A percentile compares a stretch with the other conserved stretches of the same genome.
Conservation (phyloP, 371 early-diverging fungal genomes). For the Apophysomyces trapeziformis region DNA sequence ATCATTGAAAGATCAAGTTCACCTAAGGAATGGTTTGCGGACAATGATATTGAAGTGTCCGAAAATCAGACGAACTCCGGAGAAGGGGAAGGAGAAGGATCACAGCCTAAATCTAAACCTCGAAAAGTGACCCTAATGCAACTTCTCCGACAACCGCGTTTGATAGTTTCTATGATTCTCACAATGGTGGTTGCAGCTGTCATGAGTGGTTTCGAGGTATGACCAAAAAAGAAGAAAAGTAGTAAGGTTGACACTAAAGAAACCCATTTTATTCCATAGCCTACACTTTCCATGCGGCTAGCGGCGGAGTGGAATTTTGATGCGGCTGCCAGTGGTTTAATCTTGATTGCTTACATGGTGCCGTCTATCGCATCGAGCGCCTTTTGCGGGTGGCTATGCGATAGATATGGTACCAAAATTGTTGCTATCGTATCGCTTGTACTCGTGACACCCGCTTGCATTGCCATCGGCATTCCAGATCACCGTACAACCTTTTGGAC, state of each 20-base stretch:
- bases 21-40: conserved; percentile 47
- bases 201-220: conserved; percentile 53
- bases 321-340: conserved; percentile 59
- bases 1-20: conserved; percentile 54
- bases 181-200: conserved; percentile 39
- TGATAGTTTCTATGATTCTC: conserved; percentile 36
- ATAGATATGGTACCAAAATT: conserved; percentile 44
- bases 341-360: conserved; percentile 60
- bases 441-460: conserved; percentile 32
- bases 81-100: background rate
- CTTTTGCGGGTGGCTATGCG: conserved; percentile 50
- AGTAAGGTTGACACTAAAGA: background rate
- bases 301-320: conserved; percentile 58
- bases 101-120: background rate
- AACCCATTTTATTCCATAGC: conserved; percentile 32
- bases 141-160: conserved; percentile 32
- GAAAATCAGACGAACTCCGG: conserved; percentile 10
- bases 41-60: conserved; percentile 9
- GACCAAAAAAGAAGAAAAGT: background rate
- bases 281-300: conserved; percentile 60
- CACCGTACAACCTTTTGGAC: conserved; percentile 37
- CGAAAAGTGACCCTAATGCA: conserved; percentile 24
- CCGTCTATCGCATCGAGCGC: conserved; percentile 50
- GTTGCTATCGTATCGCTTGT: conserved; percentile 37
- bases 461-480: conserved; percentile 41